phyloP scores from a whole-genome alignment of 2,329 filamentous ascomycete genomes.

The Fusarium algeriense region DNA sequence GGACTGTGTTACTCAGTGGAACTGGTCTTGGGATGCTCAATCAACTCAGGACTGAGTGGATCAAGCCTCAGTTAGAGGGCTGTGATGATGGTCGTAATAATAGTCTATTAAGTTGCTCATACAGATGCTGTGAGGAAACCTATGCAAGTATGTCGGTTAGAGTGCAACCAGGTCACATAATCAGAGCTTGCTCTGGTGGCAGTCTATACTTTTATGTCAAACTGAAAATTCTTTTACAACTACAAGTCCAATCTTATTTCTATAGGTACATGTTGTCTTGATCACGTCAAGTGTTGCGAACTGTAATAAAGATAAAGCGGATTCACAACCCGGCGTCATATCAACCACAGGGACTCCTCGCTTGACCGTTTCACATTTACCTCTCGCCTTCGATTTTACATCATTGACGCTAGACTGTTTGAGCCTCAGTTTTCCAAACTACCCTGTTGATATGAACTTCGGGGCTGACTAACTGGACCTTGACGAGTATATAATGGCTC shows the following conservation, averaged over 20 bases:
- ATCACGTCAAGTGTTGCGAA: background rate
- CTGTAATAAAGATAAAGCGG: background rate
- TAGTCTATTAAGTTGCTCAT: background rate
- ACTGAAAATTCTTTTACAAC: background rate
- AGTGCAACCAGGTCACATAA: too few relatives aligned
- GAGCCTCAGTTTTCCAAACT: too few relatives aligned
- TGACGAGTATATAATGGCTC: background rate
- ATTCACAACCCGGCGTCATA: too few relatives aligned
- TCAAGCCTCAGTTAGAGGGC: rapidly evolving
- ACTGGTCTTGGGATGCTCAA: background rate
- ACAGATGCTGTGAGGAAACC: rapidly evolving
- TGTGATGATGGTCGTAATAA: background rate
- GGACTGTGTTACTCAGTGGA: background rate
- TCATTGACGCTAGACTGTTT: too few relatives aligned
- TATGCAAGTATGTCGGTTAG: too few relatives aligned
- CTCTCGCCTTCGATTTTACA: too few relatives aligned
- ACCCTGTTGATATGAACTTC: too few relatives aligned
- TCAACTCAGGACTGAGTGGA: background rate
- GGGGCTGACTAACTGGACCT: too few relatives aligned
- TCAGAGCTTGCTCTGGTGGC: background rate
- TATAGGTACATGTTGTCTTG: background rate
- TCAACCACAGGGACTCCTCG: too few relatives aligned
- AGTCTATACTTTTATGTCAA: background rate
- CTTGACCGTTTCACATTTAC: too few relatives aligned
- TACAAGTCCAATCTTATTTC: background rate